phyloP scores from a whole-genome alignment of 2,329 filamentous ascomycete species.

The Fusarium sp. region DNA sequence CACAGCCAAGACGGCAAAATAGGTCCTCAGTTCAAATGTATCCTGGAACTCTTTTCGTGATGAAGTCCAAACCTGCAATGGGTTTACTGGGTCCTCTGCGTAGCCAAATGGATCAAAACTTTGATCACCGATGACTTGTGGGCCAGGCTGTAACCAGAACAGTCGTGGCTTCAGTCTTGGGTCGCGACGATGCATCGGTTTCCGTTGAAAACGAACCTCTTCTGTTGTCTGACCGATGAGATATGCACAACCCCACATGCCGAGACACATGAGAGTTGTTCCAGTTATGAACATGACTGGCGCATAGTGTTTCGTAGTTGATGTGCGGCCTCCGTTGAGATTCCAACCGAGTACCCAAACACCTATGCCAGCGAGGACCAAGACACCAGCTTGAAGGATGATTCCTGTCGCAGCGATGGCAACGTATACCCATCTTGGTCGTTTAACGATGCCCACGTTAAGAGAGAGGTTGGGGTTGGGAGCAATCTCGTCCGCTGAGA shows the following conservation, averaged over 20 bases:
- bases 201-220: constrained; percentile 18
- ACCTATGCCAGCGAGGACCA: constrained; percentile 29
- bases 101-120: constrained; percentile 38
- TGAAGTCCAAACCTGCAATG: background rate
- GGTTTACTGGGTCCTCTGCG: constrained; percentile 11
- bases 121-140: constrained; percentile 38
- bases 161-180: background rate
- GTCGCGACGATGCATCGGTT: too few species aligned
- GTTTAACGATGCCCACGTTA: constrained; percentile 4
- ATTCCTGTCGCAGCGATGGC: background rate
- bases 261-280: constrained; percentile 26
- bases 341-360: constrained; percentile 24
- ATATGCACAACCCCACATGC: constrained; percentile 37
- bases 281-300: constrained; percentile 35
- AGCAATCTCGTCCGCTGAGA: background rate
- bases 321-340: background rate
- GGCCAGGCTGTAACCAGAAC: constrained; percentile 37
- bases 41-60: background rate
- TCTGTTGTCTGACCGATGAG: constrained; percentile 34
- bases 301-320: constrained; percentile 17
- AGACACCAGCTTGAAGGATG: constrained; percentile 24
- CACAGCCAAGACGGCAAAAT: background rate
- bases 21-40: background rate
- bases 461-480: constrained; percentile 3
- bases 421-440: background rate